Evolutionary conservation across 495 filamentous ascomycete species (phyloP), one percentile per base, ranked within the genome.

Genomic region (Penicillium subrubescens): DNA sequence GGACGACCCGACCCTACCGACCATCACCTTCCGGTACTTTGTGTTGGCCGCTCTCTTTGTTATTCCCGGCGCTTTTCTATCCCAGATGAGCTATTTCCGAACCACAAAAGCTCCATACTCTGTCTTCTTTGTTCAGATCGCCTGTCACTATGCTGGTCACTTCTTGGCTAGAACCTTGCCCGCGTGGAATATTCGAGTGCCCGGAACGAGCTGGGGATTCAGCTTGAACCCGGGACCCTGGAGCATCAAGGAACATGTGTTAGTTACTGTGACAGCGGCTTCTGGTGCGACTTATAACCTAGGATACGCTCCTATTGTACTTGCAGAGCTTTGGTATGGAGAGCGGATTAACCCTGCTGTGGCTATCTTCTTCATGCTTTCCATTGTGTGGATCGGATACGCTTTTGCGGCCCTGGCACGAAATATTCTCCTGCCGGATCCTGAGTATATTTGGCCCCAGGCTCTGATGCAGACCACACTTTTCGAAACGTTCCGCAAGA

Each of bases 71-170:
- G 84, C 84, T 4, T 82, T 86, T 62, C 65, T 86, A 8, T 82
- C 79, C 4, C 79, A 83, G 67, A 82, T 87, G 76, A 82, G 80
- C 56, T 71, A 76, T 44, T 87, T 82, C 60, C 76, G 84, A 46
- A 86, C 83, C 0, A 85, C 83, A 11, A 75, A 78, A 27, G 83
- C 85, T 2, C 82, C 81, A 3, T 87, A 86, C 65, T 85, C 84
- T 1, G 74, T 86, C 57, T 86, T 87, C 66, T 86, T 87, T 61
- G 84, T 86, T 34, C 82, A 84, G 62, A 84, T 86, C 17, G 83
- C 82, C 8, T 81, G 77, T 59, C 82, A 85, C 66, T 86, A 85
- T 65, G 80, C 79, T 12, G 85, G 84, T 5, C 75, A 82, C 27
- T 86, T 84, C 70, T 75, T 86, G 14, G 83, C 83, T 6, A 75